These are phyloP conservation scores for Dactylellina parvicollis DNA, from an alignment of 2,329 filamentous ascomycete genomes.

Conservation along the genomic window DNA sequence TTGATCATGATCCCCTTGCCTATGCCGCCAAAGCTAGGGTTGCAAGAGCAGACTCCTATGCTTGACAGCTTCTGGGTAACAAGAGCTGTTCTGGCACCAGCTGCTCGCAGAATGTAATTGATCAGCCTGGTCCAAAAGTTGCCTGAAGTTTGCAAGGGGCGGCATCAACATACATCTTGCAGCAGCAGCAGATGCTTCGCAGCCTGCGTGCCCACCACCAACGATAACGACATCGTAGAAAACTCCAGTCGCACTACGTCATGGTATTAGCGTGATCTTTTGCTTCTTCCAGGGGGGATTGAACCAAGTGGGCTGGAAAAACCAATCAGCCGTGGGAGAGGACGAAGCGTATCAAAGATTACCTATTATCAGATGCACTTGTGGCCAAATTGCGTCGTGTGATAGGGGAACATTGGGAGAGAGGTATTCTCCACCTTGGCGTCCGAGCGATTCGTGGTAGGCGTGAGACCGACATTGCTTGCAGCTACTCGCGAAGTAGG, in stretches of 20 bases:
- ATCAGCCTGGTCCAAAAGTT: too few species aligned
- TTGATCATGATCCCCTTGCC: slow-evolving; percentile 96
- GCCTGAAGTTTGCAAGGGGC: background rate
- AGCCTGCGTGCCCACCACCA: slow-evolving; percentile 93
- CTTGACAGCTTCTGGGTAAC: slow-evolving; percentile 89
- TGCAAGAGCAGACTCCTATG: slow-evolving; percentile 94
- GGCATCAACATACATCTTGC: slow-evolving; percentile 67
- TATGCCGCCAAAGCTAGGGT: slow-evolving; percentile 97
- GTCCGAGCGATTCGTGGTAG: slow-evolving; percentile 14
- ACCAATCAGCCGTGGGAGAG: background rate
- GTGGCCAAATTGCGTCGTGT: slow-evolving; percentile 36
- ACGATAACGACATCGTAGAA: slow-evolving; percentile 91
- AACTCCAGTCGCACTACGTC: slow-evolving; percentile 25
- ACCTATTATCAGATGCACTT: slow-evolving; percentile 41
- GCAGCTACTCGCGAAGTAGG: background rate
- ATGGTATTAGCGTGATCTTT: slow-evolving; percentile 1
- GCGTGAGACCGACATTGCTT: slow-evolving; percentile 27
- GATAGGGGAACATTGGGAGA: background rate
- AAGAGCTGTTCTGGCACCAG: slow-evolving; percentile 87
- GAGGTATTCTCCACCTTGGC: slow-evolving; percentile 4
- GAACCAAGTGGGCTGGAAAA: slow-evolving; percentile 6
- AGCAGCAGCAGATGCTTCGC: slow-evolving; percentile 90
- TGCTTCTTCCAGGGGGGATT: background rate
- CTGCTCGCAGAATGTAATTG: slow-evolving; percentile 57
- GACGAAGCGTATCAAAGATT: background rate